Conservation (phyloP, 176 grass and related monocot species). For the Raddia guianensis region DNA sequence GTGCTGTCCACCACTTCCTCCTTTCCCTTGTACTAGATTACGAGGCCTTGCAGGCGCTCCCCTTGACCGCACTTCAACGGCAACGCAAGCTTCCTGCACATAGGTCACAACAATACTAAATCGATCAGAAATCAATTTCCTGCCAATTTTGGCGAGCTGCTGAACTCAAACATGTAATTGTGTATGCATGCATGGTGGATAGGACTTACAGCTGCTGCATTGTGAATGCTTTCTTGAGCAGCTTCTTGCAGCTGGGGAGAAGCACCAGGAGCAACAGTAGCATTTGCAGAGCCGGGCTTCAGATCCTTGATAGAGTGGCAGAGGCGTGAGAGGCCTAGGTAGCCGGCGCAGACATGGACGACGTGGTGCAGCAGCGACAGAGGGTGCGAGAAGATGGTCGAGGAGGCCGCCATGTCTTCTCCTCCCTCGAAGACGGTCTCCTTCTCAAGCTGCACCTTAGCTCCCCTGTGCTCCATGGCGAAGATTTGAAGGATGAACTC, state of each 20-base stretch:
- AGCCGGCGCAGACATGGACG: not conserved
- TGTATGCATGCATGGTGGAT: not conserved
- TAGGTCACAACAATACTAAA: not conserved
- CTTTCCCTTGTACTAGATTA: not conserved
- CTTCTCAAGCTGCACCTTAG: not conserved
- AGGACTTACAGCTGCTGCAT: not conserved
- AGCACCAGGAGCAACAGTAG: not conserved
- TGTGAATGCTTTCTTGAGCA: not conserved
- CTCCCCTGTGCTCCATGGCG: not conserved
- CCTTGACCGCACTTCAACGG: not conserved
- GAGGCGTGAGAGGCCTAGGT: not conserved
- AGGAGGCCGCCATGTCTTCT: conserved; percentile 9
- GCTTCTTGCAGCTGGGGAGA: not conserved
- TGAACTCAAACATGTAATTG: not conserved
- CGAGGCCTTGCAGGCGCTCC: not conserved
- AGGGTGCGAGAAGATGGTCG: not conserved
- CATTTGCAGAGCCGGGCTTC: not conserved
- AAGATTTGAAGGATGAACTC: too few species aligned
- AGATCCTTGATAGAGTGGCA: not conserved
- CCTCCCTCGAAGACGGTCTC: not conserved
- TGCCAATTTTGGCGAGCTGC: not conserved
- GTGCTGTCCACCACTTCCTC: not conserved
- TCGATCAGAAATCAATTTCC: not conserved
- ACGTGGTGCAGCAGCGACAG: not conserved
- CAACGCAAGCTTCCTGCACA: not conserved